Base-by-base conservation (phyloP, 192 early-diverging fungal genomes). In the Coemansia sp. region DNA sequence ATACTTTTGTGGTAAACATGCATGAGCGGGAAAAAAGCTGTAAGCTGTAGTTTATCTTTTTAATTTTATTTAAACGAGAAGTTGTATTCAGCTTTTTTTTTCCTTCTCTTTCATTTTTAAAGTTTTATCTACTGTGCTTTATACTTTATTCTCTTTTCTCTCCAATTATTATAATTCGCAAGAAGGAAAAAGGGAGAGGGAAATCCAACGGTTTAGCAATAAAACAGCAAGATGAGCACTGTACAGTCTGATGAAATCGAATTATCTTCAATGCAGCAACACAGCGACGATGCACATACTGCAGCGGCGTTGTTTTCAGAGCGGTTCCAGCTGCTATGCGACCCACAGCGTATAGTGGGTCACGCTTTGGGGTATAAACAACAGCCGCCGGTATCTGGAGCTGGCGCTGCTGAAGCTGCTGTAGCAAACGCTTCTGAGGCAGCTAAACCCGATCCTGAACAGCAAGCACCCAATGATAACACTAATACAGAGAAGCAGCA, bases 341-440 rank as follows among this genome's bases (percentile, higher is more conserved):
- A 57, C 30, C 55, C 55, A 15, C 55, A 57, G 55, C 55, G 31
- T 30, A 57, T 57, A 57, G 30, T 57, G 30, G 55, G 3, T 7
- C 30, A 57, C n/a, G 55, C 55, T 4, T 16, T 57, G 55, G 25
- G 23, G 16, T 1, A 12, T 26, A 21, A 51, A 26, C 48, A 26
- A 26, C 48, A 51, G 15, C 37, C 37, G 3, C 37, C 37, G 37
- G 37, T n/a, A n/a, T n/a, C 37, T 7, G 55, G 29, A 33, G 37
- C 37, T 58, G 21, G 2, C 4, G 18, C 23, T 33, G 28, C 57
- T 21, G 31, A 18, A n/a, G 28, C 20, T 18, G 15, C 57, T 39
- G 57, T 39, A 25, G 57, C 33, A n/a, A 43, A 1, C 58, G 26
- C 7, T 2, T 7, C 33, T 26, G 61, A 49, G 31, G n/a, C 64